Evolutionary conservation across 805 yeast species (phyloP).

Genomic region (Ogataea pilisensis): DNA sequence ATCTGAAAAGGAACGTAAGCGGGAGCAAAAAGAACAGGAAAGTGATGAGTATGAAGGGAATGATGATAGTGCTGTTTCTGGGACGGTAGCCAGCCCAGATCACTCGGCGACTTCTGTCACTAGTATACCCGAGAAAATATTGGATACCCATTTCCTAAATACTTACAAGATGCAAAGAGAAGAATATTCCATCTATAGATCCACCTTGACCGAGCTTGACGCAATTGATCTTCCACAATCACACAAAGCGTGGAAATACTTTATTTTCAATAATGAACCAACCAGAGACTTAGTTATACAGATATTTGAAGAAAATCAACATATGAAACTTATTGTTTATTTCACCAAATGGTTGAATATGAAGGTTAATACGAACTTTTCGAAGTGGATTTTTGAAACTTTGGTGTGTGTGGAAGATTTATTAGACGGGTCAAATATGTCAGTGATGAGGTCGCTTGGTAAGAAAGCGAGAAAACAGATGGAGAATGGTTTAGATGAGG

Average conservation of each 20-base stretch:
- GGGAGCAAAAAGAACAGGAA: slow-evolving; percentile 1
- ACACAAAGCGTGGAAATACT: slow-evolving; percentile 40
- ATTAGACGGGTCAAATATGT: slow-evolving; percentile 34
- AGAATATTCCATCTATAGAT: slow-evolving; percentile 18
- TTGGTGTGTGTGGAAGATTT: slow-evolving; percentile 37
- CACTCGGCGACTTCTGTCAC: too few relatives aligned
- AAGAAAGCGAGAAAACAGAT: slow-evolving; percentile 32
- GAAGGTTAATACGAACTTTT: slow-evolving; percentile 25
- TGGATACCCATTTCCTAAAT: slow-evolving; percentile 11
- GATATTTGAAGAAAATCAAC: slow-evolving; percentile 32
- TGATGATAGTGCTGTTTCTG: background rate
- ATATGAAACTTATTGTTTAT: slow-evolving; percentile 37
- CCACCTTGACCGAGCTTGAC: slow-evolving; percentile 21
- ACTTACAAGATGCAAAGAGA: slow-evolving; percentile 14
- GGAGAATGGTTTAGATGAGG: slow-evolving; percentile 16
- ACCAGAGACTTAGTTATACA: slow-evolving; percentile 26
- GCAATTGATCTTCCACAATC: slow-evolving; percentile 34
- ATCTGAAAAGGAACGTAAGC: slow-evolving; percentile 5
- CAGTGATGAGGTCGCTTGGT: slow-evolving; percentile 39
- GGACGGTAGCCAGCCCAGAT: background rate
- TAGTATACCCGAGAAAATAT: background rate
- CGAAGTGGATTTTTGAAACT: slow-evolving; percentile 38
- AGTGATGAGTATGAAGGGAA: background rate
- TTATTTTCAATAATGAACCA: slow-evolving; percentile 34
- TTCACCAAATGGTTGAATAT: slow-evolving; percentile 39